These are phyloP conservation scores for Cerrena zonata DNA, from an alignment of 1,284 basidiomycete genomes.

Conservation along the genomic window DNA sequence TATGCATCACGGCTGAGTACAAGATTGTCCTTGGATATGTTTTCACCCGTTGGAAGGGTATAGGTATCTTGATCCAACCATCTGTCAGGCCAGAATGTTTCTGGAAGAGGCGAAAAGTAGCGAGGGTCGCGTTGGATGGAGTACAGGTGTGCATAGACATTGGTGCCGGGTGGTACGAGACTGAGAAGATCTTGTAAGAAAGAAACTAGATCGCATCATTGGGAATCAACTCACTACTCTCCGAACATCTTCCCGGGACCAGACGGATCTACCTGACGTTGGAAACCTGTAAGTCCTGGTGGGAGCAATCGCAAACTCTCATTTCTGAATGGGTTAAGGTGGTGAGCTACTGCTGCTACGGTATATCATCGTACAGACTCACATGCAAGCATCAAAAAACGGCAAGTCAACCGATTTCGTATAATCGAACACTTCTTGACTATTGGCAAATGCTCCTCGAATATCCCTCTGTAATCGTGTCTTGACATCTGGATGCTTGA, in stretches of 20 bases:
- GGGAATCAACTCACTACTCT: slow-evolving; percentile 15
- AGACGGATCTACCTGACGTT: slow-evolving; percentile 27
- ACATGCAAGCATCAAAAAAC: slow-evolving; percentile 18
- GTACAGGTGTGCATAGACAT: slow-evolving; percentile 32
- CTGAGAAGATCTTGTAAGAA: slow-evolving; percentile 17
- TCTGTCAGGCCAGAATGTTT: slow-evolving; percentile 39
- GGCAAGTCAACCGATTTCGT: slow-evolving; percentile 11
- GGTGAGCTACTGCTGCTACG: too few relatives aligned
- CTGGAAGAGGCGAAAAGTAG: slow-evolving; percentile 37
- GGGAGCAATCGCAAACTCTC: slow-evolving; percentile 38
- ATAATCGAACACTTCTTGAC: slow-evolving; percentile 10
- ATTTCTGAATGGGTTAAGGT: too few relatives aligned
- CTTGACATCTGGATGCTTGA: slow-evolving; percentile 9
- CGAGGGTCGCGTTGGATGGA: slow-evolving; percentile 35
- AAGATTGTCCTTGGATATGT: slow-evolving; percentile 9
- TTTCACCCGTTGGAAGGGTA: slow-evolving; percentile 11
- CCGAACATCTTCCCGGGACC: slow-evolving; percentile 30
- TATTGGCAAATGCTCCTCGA: slow-evolving; percentile 10
- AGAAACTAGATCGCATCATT: background rate
- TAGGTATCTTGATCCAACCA: slow-evolving; percentile 29
- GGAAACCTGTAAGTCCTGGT: slow-evolving; percentile 30
- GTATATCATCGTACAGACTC: too few relatives aligned
- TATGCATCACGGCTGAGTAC: slow-evolving; percentile 16
- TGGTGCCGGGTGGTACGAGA: slow-evolving; percentile 37
- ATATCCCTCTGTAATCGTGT: slow-evolving; percentile 13